These are phyloP conservation scores for Amphichorda felina DNA, from an alignment of 2,329 filamentous ascomycete species.

Conservation along the genomic window DNA sequence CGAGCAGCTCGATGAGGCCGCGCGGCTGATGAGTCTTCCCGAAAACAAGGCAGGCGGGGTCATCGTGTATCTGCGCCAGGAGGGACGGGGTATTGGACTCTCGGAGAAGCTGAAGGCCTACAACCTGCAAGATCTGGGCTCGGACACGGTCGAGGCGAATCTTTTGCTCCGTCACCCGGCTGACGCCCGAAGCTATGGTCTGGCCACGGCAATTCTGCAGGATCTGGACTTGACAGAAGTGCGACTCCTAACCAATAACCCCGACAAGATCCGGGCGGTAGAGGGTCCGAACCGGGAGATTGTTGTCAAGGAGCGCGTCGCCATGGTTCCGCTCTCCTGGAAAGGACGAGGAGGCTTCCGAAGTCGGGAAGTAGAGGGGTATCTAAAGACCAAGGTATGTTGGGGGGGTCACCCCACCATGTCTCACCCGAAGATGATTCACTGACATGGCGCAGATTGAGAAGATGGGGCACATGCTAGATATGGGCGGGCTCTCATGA, in stretches of 20 bases:
- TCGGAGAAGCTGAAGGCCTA: slow-evolving; percentile 97
- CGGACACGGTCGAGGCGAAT: slow-evolving; percentile 97
- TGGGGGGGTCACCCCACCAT: background rate
- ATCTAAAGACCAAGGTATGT: slow-evolving; percentile 78
- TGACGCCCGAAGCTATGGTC: slow-evolving; percentile 85
- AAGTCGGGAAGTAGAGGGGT: slow-evolving; percentile 84
- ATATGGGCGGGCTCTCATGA: slow-evolving; percentile 26
- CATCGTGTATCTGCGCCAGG: slow-evolving; percentile 91
- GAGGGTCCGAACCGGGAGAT: slow-evolving; percentile 86
- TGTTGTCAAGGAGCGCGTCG: slow-evolving; percentile 76
- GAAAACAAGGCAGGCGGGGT: slow-evolving; percentile 60
- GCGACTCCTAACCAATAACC: slow-evolving; percentile 86
- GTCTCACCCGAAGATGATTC: slow-evolving; percentile 6
- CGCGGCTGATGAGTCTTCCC: slow-evolving; percentile 76
- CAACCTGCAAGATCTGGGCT: slow-evolving; percentile 90
- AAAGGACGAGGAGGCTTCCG: slow-evolving; percentile 72
- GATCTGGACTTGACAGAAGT: slow-evolving; percentile 76
- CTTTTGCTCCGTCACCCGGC: slow-evolving; percentile 82
- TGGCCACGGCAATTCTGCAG: slow-evolving; percentile 89
- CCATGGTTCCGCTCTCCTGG: slow-evolving; percentile 95
- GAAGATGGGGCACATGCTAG: slow-evolving; percentile 76
- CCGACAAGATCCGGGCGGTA: slow-evolving; percentile 89
- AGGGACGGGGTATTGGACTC: slow-evolving; percentile 89
- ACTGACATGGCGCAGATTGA: slow-evolving; percentile 47
- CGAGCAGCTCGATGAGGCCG: slow-evolving; percentile 94